Base-by-base conservation (phyloP, 2,329 filamentous ascomycete species). In the Chrysoporthe deuterocubensis region DNA sequence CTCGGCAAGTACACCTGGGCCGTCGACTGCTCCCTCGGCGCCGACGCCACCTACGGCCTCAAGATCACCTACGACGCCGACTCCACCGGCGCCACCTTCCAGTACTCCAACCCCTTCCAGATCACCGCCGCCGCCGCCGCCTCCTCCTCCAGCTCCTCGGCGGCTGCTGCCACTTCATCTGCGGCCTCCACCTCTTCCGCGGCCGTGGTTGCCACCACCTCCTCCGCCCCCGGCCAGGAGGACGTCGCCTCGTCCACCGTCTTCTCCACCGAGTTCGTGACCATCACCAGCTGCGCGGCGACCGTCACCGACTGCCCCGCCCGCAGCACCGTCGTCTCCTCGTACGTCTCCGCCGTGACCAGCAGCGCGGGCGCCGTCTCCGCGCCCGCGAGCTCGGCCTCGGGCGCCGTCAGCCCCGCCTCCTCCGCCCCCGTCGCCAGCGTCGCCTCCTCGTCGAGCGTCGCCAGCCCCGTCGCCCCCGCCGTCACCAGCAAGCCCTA, bases 101-200 rank as follows among this genome's bases (percentile, higher is more conserved):
- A 90, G 83, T 90, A 85, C 83, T 88, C 86, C 68, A 84, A 84
- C 81, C 86, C 86, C 74, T 90, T 90, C 82, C 73, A 80, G 75
- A 87, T 88, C 74, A 74, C 75, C 68, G 78, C 75, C 59, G 75
- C 69, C 58, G 34, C 66, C 8, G 72, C 43, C 21, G 2, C 67
- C 34, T 64, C 67, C 21, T 4, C 67, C 34, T 64, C 67, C 26
- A 26, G 26, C 63, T 65, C 71, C 68, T 64, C 73, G 37, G 37
- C 59, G 13, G 68, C 26, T 43, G 59, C 63, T 70, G 46, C 65
- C 71, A 3, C n/a, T 21, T 62, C 71, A 68, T 71, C 52, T 6
- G 5, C 37, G 37, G 48, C 67, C 34, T 62, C 67, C 63, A 65
- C 71, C 68, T 62, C 73, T 52, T 67, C 50, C 57, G 43, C 59